Base-by-base conservation (phyloP, 2,329 filamentous ascomycete species). In the Xylaria sp. region DNA sequence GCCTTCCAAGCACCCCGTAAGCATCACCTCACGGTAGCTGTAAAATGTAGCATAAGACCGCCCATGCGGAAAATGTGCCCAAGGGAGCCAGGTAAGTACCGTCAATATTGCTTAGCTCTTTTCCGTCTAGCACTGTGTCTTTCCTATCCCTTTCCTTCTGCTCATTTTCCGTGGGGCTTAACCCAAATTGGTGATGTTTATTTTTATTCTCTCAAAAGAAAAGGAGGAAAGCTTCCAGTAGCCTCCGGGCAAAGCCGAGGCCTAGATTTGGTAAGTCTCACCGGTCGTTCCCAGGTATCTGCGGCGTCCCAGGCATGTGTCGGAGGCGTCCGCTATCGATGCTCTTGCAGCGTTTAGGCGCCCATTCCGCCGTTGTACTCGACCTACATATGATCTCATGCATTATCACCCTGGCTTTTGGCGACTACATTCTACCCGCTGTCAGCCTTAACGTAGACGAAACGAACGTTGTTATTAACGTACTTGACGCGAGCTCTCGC, bases 281-380 rank as follows among this genome's bases (percentile, higher is more conserved):
- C 60, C 56, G 63, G 57, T 57, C 55, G 21, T 47, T 45, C 52
- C 52, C 28, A 38, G 28, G 37, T 53, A 12, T 54, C 5, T 33
- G 37, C 31, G 28, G 50, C 25, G 35, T 14, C 37, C 35, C 38
- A 45, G 28, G 21, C 19, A 37, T 35, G 43, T 55, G 52, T 42
- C 57, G 49, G 56, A 57, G 63, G 63, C 60, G 63, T 54, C 37
- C 51, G 50, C 55, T 55, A 56, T 59, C 51, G 42, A 37, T 49
- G 5, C 25, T 57, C 55, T 52, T 63, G 63, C 46, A 57, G 50
- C 28, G 6, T 21, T 51, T 57, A 52, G 51, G 15, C 38, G 40
- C 28, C 51, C 25, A 38, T 23, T 40, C 12, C 9, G 21, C 25
- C 15, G 40, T 25, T 31, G 28, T 37, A 49, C 25, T 25, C 49